These are phyloP conservation scores for Bruguiera sexangula DNA, from an alignment of 345 rosid genomes.

Conservation along the genomic window DNA sequence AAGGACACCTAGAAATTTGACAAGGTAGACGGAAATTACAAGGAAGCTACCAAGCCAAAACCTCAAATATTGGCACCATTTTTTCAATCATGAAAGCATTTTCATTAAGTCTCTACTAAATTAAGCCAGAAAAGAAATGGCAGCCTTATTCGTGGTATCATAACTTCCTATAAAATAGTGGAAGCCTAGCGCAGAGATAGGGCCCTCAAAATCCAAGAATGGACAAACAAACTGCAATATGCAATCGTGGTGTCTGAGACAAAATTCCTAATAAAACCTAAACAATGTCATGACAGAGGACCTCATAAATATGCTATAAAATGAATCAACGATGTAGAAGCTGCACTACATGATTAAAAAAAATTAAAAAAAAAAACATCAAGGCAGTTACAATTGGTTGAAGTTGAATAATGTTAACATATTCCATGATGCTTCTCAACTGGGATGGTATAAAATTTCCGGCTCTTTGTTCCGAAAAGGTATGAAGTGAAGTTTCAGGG, in stretches of 20 bases:
- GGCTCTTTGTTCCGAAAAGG: too few relatives aligned
- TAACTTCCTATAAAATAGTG: not conserved
- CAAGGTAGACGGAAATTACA: not conserved
- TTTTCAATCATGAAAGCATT: not conserved
- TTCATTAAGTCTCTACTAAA: not conserved
- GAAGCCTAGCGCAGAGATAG: not conserved
- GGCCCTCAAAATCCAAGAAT: not conserved
- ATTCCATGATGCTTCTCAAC: too few relatives aligned
- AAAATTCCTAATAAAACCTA: not conserved
- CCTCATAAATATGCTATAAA: not conserved
- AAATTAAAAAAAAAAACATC: too few relatives aligned
- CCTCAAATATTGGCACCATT: not conserved
- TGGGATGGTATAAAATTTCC: too few relatives aligned
- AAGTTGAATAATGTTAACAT: too few relatives aligned
- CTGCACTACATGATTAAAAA: too few relatives aligned
- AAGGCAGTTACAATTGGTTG: too few relatives aligned
- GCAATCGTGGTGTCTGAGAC: not conserved
- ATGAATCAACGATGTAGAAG: not conserved
- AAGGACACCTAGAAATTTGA: not conserved
- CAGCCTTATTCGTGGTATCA: not conserved
- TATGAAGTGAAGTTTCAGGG: too few relatives aligned
- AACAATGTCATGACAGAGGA: not conserved
- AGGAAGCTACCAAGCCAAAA: not conserved
- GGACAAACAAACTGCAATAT: not conserved
- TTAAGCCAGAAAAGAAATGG: not conserved